Base-by-base conservation (phyloP, 495 filamentous ascomycete genomes). In the Haplographium delicatum region DNA sequence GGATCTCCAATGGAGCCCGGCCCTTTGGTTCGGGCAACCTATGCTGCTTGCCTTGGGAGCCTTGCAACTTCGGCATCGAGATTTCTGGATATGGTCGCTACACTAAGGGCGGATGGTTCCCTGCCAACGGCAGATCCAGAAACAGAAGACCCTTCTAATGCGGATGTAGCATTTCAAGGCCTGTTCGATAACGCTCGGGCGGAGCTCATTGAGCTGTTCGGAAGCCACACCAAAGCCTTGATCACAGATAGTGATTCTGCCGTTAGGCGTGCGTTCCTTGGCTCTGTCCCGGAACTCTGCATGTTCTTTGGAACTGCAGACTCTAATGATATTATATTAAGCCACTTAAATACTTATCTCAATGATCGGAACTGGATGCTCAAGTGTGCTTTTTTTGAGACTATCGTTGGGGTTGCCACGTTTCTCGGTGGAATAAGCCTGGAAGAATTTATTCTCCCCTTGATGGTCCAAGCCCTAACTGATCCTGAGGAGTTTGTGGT, bases 331-430 rank as follows among this genome's bases (percentile, higher is more conserved):
- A 88, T 97, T 13, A 84, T 99, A 30, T 69, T 97, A 4, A 94
- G 89, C 30, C 93, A 99, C 64, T 70, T 99, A 19, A 99, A 97
- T 62, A 99, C 94, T 0, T 99, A 99, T 57, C 74, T 99, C 6
- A 99, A 99, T 57, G 94, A 96, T 59, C 79, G 82, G 46, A 91
- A 97, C 61, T 99, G 94, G 94, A 87, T 88, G 63, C 70, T 99
- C 19, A 95, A 95, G 64, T 95, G 88, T 61, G 89, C 94, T 16
- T 97, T 97, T 62, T 95, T 99, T 56, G 88, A 95, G 54, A 88
- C 91, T 0, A 91, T 97, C 16, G 86, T 96, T 16, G 91, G 91
- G 8, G 93, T 99, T 47, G 88, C 90, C 11, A 81, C 87, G 0
- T 96, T 95, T 54, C 74, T 97, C 31, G 94, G 94, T 5, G 86